phyloP scores from a whole-genome alignment of 768 basidiomycete genomes.

The Naematelia encephala region DNA sequence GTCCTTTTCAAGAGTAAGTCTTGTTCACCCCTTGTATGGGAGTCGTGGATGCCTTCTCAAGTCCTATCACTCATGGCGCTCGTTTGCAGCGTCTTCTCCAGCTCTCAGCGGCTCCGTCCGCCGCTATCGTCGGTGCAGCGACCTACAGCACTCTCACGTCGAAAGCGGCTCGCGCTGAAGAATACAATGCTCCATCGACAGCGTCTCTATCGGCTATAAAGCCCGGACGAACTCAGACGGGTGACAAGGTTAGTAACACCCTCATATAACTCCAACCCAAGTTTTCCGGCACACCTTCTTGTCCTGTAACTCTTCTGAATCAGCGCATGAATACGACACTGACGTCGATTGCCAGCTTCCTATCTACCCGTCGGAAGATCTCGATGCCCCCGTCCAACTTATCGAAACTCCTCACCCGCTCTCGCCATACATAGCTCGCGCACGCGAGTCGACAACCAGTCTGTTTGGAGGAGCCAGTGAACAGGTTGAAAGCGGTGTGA shows the following conservation, averaged over 20 bases:
- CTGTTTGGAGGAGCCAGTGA: constrained; percentile 61
- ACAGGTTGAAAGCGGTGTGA: constrained; percentile 68
- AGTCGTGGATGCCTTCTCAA: not conserved
- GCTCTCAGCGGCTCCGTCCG: not conserved
- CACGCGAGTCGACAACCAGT: constrained; percentile 61
- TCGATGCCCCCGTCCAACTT: constrained; percentile 60
- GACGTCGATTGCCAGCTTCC: constrained; percentile 67
- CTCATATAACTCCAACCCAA: too few relatives aligned
- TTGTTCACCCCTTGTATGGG: not conserved
- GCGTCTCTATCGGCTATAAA: constrained; percentile 3
- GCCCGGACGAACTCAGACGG: constrained; percentile 16
- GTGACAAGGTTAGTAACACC: constrained; percentile 28
- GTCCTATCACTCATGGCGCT: not conserved
- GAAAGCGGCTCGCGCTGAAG: not conserved
- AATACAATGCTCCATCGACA: not conserved
- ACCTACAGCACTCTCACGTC: not conserved
- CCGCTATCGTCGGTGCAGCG: not conserved
- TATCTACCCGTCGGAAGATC: constrained; percentile 68
- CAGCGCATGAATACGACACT: too few relatives aligned
- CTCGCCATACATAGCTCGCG: constrained; percentile 70
- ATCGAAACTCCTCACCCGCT: constrained; percentile 71
- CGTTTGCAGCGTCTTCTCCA: constrained; percentile 7
- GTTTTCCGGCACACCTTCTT: too few relatives aligned
- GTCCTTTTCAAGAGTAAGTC: constrained; percentile 26
- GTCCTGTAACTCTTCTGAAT: too few relatives aligned